phyloP scores from a whole-genome alignment of 2,329 filamentous ascomycete species.

The Coniochaeta ligniaria region DNA sequence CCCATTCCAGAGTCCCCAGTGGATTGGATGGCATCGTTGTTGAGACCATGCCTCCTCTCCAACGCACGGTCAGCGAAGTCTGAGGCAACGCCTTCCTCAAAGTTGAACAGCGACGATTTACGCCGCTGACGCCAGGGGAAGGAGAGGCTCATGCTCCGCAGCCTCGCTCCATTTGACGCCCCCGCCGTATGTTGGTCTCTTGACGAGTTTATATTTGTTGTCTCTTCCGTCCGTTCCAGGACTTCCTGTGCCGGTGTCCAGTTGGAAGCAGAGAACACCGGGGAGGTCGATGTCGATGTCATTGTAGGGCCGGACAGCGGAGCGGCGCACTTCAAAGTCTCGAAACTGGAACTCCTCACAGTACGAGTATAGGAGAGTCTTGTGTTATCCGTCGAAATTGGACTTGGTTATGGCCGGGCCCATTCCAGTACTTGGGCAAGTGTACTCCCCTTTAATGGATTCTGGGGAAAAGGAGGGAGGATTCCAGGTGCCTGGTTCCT shows the following conservation, averaged over 20 bases:
- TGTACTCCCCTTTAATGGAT: neutral
- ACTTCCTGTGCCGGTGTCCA: constrained; percentile 36
- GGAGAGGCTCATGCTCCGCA: constrained; percentile 43
- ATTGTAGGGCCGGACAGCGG: neutral
- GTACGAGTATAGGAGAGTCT: neutral
- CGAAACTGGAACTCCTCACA: neutral
- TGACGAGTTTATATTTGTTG: constrained; percentile 9
- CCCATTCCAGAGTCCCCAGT: constrained; percentile 1
- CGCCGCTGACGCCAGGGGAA: constrained; percentile 39
- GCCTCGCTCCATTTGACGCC: constrained; percentile 27
- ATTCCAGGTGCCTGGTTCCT: neutral
- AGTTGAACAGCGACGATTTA: constrained; percentile 31
- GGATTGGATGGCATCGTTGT: constrained; percentile 3
- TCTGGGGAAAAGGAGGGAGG: neutral
- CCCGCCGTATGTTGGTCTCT: constrained; percentile 10
- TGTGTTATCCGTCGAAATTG: neutral
- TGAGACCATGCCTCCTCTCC: constrained; percentile 15
- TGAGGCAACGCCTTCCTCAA: constrained; percentile 19
- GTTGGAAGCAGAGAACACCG: constrained; percentile 26
- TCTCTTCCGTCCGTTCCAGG: constrained; percentile 20
- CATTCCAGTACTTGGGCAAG: neutral
- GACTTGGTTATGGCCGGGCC: neutral
- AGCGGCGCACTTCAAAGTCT: neutral
- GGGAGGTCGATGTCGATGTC: neutral
- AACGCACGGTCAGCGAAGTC: constrained; percentile 16